Conservation (phyloP, 176 grass and related monocot species). For the Carex kokanica region DNA sequence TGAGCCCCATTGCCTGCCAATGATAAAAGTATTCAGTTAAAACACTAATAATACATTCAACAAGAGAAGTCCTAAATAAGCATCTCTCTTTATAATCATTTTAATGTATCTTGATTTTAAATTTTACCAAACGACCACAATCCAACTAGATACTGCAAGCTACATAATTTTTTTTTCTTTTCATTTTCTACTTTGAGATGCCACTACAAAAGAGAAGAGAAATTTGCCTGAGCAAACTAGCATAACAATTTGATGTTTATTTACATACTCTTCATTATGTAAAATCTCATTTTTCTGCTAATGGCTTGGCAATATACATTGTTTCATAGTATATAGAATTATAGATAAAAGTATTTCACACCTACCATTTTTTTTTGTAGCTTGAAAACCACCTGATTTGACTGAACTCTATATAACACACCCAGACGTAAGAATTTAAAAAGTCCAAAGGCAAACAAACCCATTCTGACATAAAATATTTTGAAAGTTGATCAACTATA, state of each 20-base stretch:
- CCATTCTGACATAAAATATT: no score
- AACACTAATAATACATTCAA: background rate
- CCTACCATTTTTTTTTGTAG: no score
- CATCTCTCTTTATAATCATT: background rate
- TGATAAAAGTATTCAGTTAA: background rate
- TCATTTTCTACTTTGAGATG: background rate
- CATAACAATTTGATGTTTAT: background rate
- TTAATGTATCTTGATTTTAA: background rate
- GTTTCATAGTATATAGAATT: background rate
- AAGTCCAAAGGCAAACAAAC: no score
- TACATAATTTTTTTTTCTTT: background rate
- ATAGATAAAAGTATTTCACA: background rate
- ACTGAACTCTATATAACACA: no score
- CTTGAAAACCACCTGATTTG: no score
- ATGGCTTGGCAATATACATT: background rate
- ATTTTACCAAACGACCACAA: background rate
- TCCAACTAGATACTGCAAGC: background rate
- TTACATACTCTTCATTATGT: background rate
- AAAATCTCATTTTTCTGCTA: background rate
- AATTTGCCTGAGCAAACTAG: background rate
- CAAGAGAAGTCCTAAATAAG: background rate
- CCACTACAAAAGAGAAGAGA: background rate
- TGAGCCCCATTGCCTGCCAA: background rate
- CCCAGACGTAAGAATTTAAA: no score
- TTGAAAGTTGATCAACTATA: no score